A percentile compares a stretch with the other conserved stretches of the same genome.
These are phyloP conservation scores for Sphaerosporella brunnea DNA, from an alignment of 495 filamentous ascomycete species.

Conservation along the genomic window DNA sequence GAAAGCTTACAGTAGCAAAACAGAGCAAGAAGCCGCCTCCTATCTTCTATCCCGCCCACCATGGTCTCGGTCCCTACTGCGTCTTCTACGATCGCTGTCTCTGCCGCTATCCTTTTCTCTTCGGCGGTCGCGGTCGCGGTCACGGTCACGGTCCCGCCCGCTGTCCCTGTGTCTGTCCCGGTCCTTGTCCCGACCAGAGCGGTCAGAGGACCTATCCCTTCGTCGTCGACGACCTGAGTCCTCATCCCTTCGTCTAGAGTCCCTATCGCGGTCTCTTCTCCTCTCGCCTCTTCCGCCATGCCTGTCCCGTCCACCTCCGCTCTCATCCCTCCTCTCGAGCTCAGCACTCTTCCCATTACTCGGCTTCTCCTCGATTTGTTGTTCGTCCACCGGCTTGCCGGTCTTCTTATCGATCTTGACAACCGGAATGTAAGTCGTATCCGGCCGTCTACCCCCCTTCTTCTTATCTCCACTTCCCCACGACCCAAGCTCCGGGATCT, in stretches of 20 bases:
- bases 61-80: background rate
- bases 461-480: conserved; percentile 54
- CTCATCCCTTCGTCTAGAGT: conserved; percentile 10
- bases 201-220: conserved; percentile 9
- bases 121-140: conserved; percentile 8
- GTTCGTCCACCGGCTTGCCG: conserved; percentile 41
- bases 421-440: conserved; percentile 48
- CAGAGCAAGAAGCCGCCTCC: no score
- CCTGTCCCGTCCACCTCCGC: conserved; percentile 18
- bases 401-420: conserved; percentile 48
- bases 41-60: no score
- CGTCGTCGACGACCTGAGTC: background rate
- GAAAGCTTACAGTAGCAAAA: no score
- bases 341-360: conserved; percentile 29
- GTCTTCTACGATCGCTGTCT: background rate
- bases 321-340: conserved; percentile 30
- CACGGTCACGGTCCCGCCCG: conserved; percentile 23
- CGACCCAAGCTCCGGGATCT: conserved; percentile 41
- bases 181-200: conserved; percentile 21
- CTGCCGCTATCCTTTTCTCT: conserved; percentile 16
- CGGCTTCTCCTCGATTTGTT: conserved; percentile 32
- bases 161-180: conserved; percentile 8
- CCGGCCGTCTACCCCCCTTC: conserved; percentile 31
- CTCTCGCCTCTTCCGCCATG: conserved; percentile 5
- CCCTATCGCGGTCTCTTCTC: background rate